Percentiles rank a stretch among this genome's conserved stretches.
Evolutionary conservation across 768 basidiomycete genomes (phyloP).

Genomic region (Panaeolus cyanescens): DNA sequence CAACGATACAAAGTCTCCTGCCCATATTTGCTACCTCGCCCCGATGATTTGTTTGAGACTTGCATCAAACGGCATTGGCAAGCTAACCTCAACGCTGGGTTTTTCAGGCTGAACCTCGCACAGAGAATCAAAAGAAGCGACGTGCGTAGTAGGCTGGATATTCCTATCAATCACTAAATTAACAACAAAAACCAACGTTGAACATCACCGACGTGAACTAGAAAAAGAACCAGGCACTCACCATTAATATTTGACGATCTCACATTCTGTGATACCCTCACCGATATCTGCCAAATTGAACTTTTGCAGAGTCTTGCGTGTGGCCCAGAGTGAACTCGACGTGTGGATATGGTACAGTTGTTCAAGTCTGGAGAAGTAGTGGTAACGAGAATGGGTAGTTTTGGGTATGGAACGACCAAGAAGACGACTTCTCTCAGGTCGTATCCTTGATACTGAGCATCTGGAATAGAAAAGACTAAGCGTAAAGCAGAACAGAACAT

Average conservation of each 20-base stretch:
- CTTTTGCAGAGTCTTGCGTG: constrained; percentile 44
- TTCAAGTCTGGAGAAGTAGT: background rate
- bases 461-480: too few relatives aligned
- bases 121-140: constrained; percentile 70
- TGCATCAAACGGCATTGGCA: constrained; percentile 83
- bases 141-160: constrained; percentile 48
- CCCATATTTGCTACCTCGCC: constrained; percentile 90
- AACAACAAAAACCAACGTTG: too few relatives aligned
- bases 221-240: constrained; percentile 41
- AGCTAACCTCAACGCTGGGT: constrained; percentile 88
- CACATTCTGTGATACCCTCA: constrained; percentile 90
- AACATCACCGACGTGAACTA: constrained; percentile 21
- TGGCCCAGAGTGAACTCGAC: constrained; percentile 11
- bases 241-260: constrained; percentile 90
- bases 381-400: background rate
- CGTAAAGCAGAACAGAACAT: too few relatives aligned
- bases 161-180: constrained; percentile 45
- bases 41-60: constrained; percentile 68
- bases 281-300: constrained; percentile 88
- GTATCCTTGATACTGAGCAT: too few relatives aligned
- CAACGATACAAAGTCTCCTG: constrained; percentile 75
- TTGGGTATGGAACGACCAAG: background rate
- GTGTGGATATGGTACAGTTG: background rate
- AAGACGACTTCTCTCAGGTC: background rate
- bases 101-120: constrained; percentile 92